Percentiles rank a stretch among this genome's conserved stretches.
phyloP scores from a whole-genome alignment of 2,329 filamentous ascomycete genomes.

The Diaporthe vexans region DNA sequence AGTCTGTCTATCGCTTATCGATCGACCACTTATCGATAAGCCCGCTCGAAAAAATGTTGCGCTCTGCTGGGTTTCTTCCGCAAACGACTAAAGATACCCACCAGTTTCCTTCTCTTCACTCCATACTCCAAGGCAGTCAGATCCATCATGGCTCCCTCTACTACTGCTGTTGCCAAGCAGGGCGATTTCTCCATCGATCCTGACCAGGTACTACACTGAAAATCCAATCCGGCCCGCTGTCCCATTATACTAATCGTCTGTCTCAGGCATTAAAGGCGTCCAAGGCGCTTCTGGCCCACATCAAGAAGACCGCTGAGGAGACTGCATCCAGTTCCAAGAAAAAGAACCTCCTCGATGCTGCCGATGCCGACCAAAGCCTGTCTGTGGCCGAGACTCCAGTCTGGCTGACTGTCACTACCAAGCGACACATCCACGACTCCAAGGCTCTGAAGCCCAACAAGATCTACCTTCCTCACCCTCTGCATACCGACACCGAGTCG shows the following conservation, averaged over 20 bases:
- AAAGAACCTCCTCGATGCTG: constrained; percentile 67
- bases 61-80: constrained; percentile 13
- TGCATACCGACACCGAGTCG: constrained; percentile 75
- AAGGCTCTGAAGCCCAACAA: constrained; percentile 86
- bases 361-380: constrained; percentile 58
- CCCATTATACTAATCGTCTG: constrained; percentile 31
- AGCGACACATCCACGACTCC: constrained; percentile 78
- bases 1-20: not conserved
- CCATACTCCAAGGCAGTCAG: constrained; percentile 7
- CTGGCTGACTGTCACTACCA: constrained; percentile 75
- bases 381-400: constrained; percentile 64
- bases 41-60: constrained; percentile 37
- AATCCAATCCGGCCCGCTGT: not conserved
- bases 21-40: constrained; percentile 32
- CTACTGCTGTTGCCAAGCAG: constrained; percentile 48
- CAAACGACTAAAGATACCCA: not conserved
- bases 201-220: constrained; percentile 49
- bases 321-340: constrained; percentile 62
- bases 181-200: constrained; percentile 52
- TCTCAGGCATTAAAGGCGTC: constrained; percentile 72
- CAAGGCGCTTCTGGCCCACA: constrained; percentile 72
- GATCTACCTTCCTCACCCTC: constrained; percentile 81
- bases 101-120: constrained; percentile 11
- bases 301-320: constrained; percentile 68
- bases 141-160: constrained; percentile 52